Evolutionary conservation across 257 asterid species (phyloP), one percentile per base, ranked within the genome.

Genomic region (Lithospermum erythrorhizon): DNA sequence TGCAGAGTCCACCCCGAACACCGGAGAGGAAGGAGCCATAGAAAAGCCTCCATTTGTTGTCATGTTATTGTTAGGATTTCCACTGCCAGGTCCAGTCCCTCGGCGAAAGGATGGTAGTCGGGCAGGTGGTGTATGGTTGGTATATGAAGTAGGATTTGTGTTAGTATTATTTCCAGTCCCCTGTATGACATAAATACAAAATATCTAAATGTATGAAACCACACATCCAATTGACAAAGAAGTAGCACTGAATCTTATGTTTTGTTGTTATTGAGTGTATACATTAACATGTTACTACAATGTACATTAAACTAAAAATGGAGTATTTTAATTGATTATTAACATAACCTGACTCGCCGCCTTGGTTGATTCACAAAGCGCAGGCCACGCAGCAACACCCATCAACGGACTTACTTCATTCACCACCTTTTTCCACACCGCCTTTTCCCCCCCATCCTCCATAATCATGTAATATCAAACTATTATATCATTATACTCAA

Each of bases 341-440:
- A 10, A 1, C 53, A 9, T 17, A 51, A 88, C 95, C 95, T 83
- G 88, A 30, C n/a, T n/a, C n/a, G n/a, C n/a, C 56, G 83, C 82
- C 68, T 85, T 81, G 49, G 95, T 81, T 15, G 87, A 81, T 58
- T 83, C 88, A 2, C 84, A 75, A 2, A 88, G 85, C 61, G 88
- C 84, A 59, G 96, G 96, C 96, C 96, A 88, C 1, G 45, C 45
- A 35, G 45, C 45, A 8, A 35, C 45, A 6, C 45, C 45, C 45
- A 35, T 35, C 45, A 35, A 35, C 45, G 45, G 45, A 27, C 30
- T 27, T 2, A 27, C 30, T 27, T 27, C 86, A 56, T 66, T 75
- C 1, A 77, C 72, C 9, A 87, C 87, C 73, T 72, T 79, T 68
- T 72, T 86, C 93, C 95, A 86, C 11, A 66, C 95, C 16, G 75